Conservation (phyloP, 371 early-diverging fungal genomes). For the Parasitella parasitica region DNA sequence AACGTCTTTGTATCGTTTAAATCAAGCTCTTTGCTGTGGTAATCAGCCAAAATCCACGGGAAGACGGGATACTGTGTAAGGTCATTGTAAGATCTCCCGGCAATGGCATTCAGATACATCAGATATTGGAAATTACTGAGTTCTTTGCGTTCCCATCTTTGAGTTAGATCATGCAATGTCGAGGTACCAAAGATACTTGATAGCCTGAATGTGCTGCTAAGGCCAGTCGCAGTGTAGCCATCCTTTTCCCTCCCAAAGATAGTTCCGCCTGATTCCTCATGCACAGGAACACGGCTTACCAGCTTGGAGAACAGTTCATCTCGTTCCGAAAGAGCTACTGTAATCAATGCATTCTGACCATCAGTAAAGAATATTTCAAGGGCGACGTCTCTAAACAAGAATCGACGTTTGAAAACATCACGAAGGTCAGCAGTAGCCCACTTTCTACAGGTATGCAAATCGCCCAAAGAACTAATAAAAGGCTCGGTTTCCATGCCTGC, state of each 20-base stretch:
- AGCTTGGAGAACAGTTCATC: conserved; percentile 71
- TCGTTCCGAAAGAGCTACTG: conserved; percentile 63
- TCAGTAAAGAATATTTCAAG: conserved; percentile 78
- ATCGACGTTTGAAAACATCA: conserved; percentile 74
- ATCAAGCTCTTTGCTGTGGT: conserved; percentile 69
- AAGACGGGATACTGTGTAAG: conserved; percentile 74
- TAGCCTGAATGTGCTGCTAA: conserved; percentile 51
- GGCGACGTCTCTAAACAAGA: conserved; percentile 73
- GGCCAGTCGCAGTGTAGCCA: conserved; percentile 11
- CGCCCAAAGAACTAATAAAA: conserved; percentile 44
- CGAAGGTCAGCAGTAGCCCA: conserved; percentile 70
- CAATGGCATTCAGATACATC: conserved; percentile 85
- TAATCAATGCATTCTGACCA: conserved; percentile 73
- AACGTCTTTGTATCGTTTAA: conserved; percentile 68
- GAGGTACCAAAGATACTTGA: conserved; percentile 66
- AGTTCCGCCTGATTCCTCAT: conserved; percentile 42
- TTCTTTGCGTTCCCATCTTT: conserved; percentile 74
- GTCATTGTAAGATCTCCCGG: conserved; percentile 74
- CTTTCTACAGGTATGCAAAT: conserved; percentile 59
- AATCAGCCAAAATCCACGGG: conserved; percentile 77
- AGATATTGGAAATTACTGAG: conserved; percentile 88
- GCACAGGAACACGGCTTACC: conserved; percentile 53
- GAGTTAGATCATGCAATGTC: conserved; percentile 65
- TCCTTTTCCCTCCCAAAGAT: conserved; percentile 51
- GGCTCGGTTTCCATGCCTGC: conserved; percentile 56